Percentiles rank a stretch among this genome's conserved stretches.
These are phyloP conservation scores for Mycena kentingensis DNA, from an alignment of 768 basidiomycete species.

Conservation along the genomic window DNA sequence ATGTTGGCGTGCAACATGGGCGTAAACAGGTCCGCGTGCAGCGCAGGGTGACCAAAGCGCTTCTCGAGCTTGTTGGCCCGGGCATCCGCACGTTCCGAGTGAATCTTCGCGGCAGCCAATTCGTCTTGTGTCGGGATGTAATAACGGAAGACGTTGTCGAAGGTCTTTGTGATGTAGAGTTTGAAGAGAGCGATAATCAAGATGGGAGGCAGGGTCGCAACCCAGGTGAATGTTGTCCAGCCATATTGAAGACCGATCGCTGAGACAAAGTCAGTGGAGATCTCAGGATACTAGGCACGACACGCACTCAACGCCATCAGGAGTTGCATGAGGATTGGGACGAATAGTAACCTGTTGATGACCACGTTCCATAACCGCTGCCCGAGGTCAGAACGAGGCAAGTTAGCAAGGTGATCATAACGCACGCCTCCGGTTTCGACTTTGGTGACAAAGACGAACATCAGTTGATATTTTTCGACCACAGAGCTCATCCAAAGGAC, in stretches of 20 bases:
- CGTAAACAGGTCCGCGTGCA: constrained; percentile 84
- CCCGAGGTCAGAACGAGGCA: constrained; percentile 2
- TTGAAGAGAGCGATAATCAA: constrained; percentile 83
- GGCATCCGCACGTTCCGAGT: constrained; percentile 76
- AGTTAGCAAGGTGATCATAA: constrained; percentile 21
- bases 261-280: constrained; percentile 29
- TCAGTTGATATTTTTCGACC: constrained; percentile 93
- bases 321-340: constrained; percentile 83
- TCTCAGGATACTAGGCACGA: constrained; percentile 10
- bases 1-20: constrained; percentile 86
- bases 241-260: constrained; percentile 84
- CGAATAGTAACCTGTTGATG: constrained; percentile 82
- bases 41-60: constrained; percentile 93
- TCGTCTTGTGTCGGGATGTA: constrained; percentile 85
- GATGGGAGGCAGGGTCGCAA: constrained; percentile 84
- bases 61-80: constrained; percentile 76
- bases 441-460: constrained; percentile 88
- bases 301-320: constrained; percentile 84
- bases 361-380: constrained; percentile 94
- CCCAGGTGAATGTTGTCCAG: constrained; percentile 75
- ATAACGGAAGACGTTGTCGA: constrained; percentile 71
- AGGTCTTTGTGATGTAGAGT: constrained; percentile 71
- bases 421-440: constrained; percentile 93
- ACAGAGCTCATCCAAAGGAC: constrained; percentile 88
- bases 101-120: constrained; percentile 68